Evolutionary conservation across 2,329 filamentous ascomycete genomes (phyloP), one percentile per base, ranked within the genome.

Genomic region (Neurospora sp.): DNA sequence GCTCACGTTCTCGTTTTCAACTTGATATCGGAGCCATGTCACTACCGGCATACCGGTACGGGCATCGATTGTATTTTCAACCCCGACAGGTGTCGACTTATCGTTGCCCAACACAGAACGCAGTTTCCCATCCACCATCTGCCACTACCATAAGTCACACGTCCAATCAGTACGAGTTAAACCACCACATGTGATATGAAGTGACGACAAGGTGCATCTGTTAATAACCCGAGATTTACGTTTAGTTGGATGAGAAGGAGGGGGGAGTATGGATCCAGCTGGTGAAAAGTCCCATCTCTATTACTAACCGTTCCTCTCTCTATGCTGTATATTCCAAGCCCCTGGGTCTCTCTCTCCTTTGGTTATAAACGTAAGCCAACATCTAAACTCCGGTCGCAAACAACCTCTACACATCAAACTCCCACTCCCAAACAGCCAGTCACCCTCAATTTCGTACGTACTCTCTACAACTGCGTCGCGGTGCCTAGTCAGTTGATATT

Each of bases 131-230:
- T 62, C 23, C 52, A 62, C 52, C 9, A 62, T 62, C 52, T 62
- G 28, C 28, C 23, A 62, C 46, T 33, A 58, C 52, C 23, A 62
- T n/a, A 17, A 69, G 69, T 73, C 70, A 72, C 70, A 70, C 38
- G 68, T 68, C 70, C 72, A 72, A 73, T 70, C 68, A 67, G 67
- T 69, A 67, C 52, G 62, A 62, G 38, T 46, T 66, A 15, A 17
- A 38, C 43, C 28, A 67, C 68, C 42, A 67, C 72, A 73, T 73
- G 72, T 73, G 72, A 73, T 62, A 15, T 43, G 13, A 67, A 62
- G 62, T 62, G 67, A 67, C 38, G 70, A 69, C 33, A 68, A 15
- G 28, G 3, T 62, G 52, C 52, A 36, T 62, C 23, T 62, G 52
- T 17, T 62, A 33, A 62, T 62, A 36, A 33, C 28, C 52, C 52